These are phyloP conservation scores for Quercus suber DNA, from an alignment of 306 rosid species.

Conservation along the genomic window DNA sequence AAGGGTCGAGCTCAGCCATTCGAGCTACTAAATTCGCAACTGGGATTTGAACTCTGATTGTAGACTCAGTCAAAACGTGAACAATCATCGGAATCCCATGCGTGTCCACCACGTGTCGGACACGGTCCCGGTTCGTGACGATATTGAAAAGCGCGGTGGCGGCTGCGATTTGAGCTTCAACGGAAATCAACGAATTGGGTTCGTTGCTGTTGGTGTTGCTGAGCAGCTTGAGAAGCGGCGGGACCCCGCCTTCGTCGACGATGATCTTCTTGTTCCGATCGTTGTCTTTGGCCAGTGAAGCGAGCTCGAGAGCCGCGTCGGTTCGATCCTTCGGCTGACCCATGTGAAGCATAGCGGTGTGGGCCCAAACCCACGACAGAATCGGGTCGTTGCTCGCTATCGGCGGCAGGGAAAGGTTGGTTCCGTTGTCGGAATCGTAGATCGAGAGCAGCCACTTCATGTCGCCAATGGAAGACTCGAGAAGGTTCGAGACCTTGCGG, in stretches of 20 bases:
- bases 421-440: constrained; percentile 49
- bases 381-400: constrained; percentile 81
- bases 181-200: constrained; percentile 14
- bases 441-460: constrained; percentile 70
- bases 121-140: constrained; percentile 43
- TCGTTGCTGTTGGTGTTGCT: constrained; percentile 31
- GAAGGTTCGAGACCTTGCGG: constrained; percentile 50
- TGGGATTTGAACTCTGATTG: constrained; percentile 56
- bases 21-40: constrained; percentile 61
- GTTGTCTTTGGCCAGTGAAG: constrained; percentile 46
- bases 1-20: constrained; percentile 52
- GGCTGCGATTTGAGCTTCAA: constrained; percentile 73
- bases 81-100: constrained; percentile 55
- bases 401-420: constrained; percentile 58
- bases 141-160: constrained; percentile 55
- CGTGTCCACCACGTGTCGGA: constrained; percentile 27
- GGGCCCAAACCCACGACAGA: constrained; percentile 82
- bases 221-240: constrained; percentile 67
- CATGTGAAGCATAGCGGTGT: constrained; percentile 60
- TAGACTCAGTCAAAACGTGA: constrained; percentile 58
- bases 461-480: constrained; percentile 74
- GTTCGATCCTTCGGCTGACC: constrained; percentile 65
- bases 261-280: constrained; percentile 69
- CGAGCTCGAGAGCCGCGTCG: constrained; percentile 60
- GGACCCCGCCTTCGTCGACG: constrained; percentile 69